Conservation (phyloP, 805 yeast species). For the Suhomyces prunicola region DNA sequence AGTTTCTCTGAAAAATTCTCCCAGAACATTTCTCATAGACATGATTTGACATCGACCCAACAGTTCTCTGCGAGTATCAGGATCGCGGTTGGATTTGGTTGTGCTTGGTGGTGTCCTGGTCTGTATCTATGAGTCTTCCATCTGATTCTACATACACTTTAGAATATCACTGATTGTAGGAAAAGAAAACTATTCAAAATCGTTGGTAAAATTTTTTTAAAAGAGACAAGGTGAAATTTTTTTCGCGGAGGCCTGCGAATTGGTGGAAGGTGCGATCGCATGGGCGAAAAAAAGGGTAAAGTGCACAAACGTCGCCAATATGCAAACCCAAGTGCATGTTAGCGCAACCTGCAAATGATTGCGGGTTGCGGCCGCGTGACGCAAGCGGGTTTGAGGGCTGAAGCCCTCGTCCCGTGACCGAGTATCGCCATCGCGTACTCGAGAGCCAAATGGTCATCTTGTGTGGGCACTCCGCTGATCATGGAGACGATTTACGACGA, state of each 20-base stretch:
- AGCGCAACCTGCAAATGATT: neutral
- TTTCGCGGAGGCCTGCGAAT: conserved; percentile 5
- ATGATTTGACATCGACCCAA: too few relatives aligned
- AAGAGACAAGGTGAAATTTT: conserved; percentile 9
- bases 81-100: too few relatives aligned
- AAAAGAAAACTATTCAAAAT: conserved; percentile 8
- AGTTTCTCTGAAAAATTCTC: neutral
- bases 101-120: neutral
- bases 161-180: conserved; percentile 15
- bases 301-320: neutral
- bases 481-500: conserved; percentile 82
- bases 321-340: conserved; percentile 1
- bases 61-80: too few relatives aligned
- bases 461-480: neutral
- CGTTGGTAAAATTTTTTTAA: conserved; percentile 9
- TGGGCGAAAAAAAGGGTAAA: neutral
- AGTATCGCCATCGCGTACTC: neutral
- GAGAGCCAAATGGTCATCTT: neutral
- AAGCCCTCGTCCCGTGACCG: conserved; percentile 9
- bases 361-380: conserved; percentile 1
- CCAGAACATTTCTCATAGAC: neutral
- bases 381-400: conserved; percentile 2
- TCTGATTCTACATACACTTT: conserved; percentile 11
- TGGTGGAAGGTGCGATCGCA: neutral
- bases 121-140: neutral